Base-by-base conservation (phyloP, 1,284 basidiomycete genomes). In the Termitomyces sp. region DNA sequence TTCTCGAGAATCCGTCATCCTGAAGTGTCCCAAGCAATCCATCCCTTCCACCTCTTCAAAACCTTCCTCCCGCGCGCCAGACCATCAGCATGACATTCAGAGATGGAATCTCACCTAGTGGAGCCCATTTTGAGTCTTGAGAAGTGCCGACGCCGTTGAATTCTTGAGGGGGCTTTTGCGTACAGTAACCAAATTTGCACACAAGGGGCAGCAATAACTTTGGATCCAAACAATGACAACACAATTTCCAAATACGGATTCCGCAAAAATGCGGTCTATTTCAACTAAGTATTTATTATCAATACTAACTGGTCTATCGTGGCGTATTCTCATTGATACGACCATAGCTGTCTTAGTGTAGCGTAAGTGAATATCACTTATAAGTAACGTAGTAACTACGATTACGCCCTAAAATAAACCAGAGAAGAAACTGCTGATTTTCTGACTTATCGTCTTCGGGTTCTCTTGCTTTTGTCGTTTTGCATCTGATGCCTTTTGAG, bases 91-190 rank as follows among this genome's bases (percentile, higher is more conserved):
- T 58, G 3, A 31, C 52, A 52, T 56, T 30, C 38, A 53, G 56
- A 62, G 60, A 42, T 39, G 53, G 54, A 66, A 58, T 70, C 84
- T 80, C 73, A 87, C 84, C 85, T 84, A 75, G 85, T 87, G 62
- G 84, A 88, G 67, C 84, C 85, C 85, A 88, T 88, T 75, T 76
- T 81, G 65, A 66, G 71, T 75, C 74, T 79, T 78, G 77, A 75
- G 67, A 73, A 69, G 67, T 69, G 71, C 69, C 70, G 70, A 66
- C 69, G 73, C 70, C 68, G 74, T 71, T 68, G 69, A 71, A 63
- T 65, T 73, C 70, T 72, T 73, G 70, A 68, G 67, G 66, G 62
- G 58, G 61, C 53, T 43, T 54, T 58, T 62, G 57, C 58, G 55
- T 57, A 38, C 49, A 28, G 33, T 57, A 19, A 53, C 59, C 56